Evolutionary conservation across 805 yeast species (phyloP), one percentile per base, ranked within the genome.

Genomic region (Brettanomyces naardenensis): DNA sequence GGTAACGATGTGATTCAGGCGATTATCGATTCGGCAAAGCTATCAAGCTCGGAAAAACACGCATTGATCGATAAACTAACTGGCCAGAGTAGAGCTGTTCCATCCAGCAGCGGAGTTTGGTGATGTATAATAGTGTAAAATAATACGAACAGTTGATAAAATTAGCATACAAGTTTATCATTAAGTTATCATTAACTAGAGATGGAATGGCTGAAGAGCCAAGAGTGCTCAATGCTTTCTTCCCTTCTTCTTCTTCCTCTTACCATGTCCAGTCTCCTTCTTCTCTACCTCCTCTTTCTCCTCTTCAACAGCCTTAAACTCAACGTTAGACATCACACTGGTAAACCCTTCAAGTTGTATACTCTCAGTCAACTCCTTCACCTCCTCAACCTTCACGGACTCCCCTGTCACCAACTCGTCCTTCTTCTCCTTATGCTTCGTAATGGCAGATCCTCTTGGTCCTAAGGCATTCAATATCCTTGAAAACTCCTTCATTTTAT

Each of bases 401-500:
- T n/a, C n/a, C n/a, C 10, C 11, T 23, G 7, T 23, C 26, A 23
- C 26, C 26, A 23, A 23, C 26, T n/a, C n/a, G n/a, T 28, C 31
- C 22, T 19, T 40, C 20, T 42, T 28, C 30, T 42, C 41, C 5
- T 32, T 44, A 10, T 29, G 14, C 36, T 52, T 49, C 19, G 61
- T 53, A 9, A 64, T 53, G 32, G 62, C 62, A 36, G 78, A 47
- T 13, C 61, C 80, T 38, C 68, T 63, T 4, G 88, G 88, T 0
- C 95, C 95, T 34, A 87, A 52, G 5, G 84, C 81, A 35, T 84
- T 73, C 54, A 84, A 61, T 18, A 87, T 53, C 46, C 89, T 71
- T 19, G 85, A 76, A 32, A 88, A 71, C 56, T 87, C 95, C 54
- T 86, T 85, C 34, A 69, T 60, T 46, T 80, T 79, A 44, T 64